Conservation (phyloP, 495 filamentous ascomycete species). For the Annulohypoxylon nitens region DNA sequence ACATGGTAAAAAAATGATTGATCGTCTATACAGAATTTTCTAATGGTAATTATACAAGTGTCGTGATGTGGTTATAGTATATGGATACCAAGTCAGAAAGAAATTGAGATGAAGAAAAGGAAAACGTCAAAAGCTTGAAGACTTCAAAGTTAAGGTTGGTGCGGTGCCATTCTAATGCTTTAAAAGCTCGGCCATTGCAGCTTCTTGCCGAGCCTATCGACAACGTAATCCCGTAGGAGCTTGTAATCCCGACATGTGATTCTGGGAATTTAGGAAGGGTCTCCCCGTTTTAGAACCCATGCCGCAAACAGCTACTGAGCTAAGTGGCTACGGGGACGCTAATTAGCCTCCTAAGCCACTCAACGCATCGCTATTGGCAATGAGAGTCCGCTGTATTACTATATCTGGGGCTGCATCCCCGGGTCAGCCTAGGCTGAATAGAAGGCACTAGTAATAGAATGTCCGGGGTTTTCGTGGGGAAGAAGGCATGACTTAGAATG, state of each 20-base stretch:
- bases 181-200: slow-evolving; percentile 36
- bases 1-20: slow-evolving; percentile 69
- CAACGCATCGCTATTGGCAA: slow-evolving; percentile 37
- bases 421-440: slow-evolving; percentile 6
- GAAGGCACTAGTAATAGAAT: slow-evolving; percentile 21
- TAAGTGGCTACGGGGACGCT: slow-evolving; percentile 22
- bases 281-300: slow-evolving; percentile 21
- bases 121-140: slow-evolving; percentile 12
- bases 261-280: slow-evolving; percentile 16
- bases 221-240: slow-evolving; percentile 23
- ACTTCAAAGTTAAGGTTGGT: slow-evolving; percentile 15
- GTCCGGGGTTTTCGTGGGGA: slow-evolving; percentile 44
- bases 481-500: slow-evolving; percentile 29
- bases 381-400: slow-evolving; percentile 12
- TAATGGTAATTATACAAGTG: slow-evolving; percentile 14
- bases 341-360: slow-evolving; percentile 33
- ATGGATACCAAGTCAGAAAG: not conserved
- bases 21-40: slow-evolving; percentile 15
- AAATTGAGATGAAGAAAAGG: slow-evolving; percentile 7
- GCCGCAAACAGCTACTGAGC: slow-evolving; percentile 31
- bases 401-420: slow-evolving; percentile 11
- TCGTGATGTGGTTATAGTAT: not conserved
- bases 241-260: slow-evolving; percentile 42
- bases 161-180: slow-evolving; percentile 22
- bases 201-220: slow-evolving; percentile 38